Evolutionary conservation across 768 basidiomycete species (phyloP).

Genomic region (Coprinellus micaceus): DNA sequence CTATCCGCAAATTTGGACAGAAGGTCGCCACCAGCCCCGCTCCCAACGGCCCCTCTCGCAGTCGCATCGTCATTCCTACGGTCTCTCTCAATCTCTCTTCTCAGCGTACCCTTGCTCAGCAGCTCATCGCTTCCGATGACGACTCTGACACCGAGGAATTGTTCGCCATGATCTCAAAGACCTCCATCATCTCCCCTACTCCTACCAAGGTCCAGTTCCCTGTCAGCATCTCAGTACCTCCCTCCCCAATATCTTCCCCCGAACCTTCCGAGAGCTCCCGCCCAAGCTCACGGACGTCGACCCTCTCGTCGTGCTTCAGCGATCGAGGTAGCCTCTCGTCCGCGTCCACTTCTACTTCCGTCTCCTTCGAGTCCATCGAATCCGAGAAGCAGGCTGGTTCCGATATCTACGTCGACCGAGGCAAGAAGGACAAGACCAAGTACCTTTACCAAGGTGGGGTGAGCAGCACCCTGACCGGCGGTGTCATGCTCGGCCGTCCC

Average conservation of each 20-base stretch:
- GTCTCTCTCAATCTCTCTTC: constrained; percentile 16
- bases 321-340: constrained; percentile 31
- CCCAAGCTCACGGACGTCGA: constrained; percentile 39
- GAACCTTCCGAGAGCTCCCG: constrained; percentile 28
- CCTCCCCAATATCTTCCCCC: constrained; percentile 21
- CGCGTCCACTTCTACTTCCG: constrained; percentile 23
- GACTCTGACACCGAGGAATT: constrained; percentile 34
- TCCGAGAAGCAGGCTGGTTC: constrained; percentile 6
- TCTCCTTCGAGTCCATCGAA: constrained; percentile 21
- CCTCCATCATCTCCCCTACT: constrained; percentile 30
- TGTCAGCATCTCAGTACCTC: constrained; percentile 15
- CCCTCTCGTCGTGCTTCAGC: constrained; percentile 28
- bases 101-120: constrained; percentile 32
- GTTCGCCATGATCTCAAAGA: constrained; percentile 32
- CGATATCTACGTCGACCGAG: constrained; percentile 22
- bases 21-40: constrained; percentile 15
- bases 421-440: constrained; percentile 26
- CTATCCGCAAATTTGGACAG: constrained; percentile 27
- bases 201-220: constrained; percentile 31
- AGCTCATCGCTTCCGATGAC: constrained; percentile 27
- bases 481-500: constrained; percentile 39
- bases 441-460: constrained; percentile 42
- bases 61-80: constrained; percentile 15
- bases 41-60: constrained; percentile 13
- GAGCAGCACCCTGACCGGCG: constrained; percentile 41